These are phyloP conservation scores for Polyporus arcularius DNA, from an alignment of 768 basidiomycete genomes.

Conservation along the genomic window DNA sequence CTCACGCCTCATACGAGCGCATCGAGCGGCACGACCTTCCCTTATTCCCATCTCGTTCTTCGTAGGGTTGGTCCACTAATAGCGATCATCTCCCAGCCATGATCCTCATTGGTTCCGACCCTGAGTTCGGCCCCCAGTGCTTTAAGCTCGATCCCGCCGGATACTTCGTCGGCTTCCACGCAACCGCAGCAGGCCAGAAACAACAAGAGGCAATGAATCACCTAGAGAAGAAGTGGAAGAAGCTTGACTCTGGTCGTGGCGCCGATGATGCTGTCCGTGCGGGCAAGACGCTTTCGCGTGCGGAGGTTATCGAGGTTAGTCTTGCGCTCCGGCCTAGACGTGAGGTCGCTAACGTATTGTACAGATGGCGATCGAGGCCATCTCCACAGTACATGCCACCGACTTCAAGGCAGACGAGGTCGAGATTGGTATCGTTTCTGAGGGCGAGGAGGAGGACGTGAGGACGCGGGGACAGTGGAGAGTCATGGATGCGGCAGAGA, in stretches of 20 bases:
- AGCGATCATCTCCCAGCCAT: conserved; percentile 58
- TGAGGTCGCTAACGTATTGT: too few species aligned
- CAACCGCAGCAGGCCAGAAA: conserved; percentile 93
- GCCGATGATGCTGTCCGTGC: conserved; percentile 79
- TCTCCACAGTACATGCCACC: conserved; percentile 92
- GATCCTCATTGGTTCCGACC: conserved; percentile 92
- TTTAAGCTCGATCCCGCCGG: conserved; percentile 99
- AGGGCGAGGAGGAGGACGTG: conserved; percentile 65
- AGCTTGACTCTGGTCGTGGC: conserved; percentile 75
- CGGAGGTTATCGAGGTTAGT: conserved; percentile 88
- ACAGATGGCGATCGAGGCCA: conserved; percentile 91
- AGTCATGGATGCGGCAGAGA: conserved; percentile 73
- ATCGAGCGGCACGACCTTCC: neutral
- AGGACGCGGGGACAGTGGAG: conserved; percentile 80
- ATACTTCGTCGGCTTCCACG: conserved; percentile 98
- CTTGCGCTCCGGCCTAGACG: neutral
- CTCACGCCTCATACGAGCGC: too few species aligned
- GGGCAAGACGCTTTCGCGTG: conserved; percentile 68
- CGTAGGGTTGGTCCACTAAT: neutral
- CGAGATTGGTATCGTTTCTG: conserved; percentile 92
- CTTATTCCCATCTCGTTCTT: neutral
- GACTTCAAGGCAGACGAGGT: conserved; percentile 96
- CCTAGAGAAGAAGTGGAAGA: conserved; percentile 99
- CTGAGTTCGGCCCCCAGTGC: conserved; percentile 90
- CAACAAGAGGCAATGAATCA: conserved; percentile 99